phyloP scores from a whole-genome alignment of 257 asterid genomes.

The Petunia axillaris region DNA sequence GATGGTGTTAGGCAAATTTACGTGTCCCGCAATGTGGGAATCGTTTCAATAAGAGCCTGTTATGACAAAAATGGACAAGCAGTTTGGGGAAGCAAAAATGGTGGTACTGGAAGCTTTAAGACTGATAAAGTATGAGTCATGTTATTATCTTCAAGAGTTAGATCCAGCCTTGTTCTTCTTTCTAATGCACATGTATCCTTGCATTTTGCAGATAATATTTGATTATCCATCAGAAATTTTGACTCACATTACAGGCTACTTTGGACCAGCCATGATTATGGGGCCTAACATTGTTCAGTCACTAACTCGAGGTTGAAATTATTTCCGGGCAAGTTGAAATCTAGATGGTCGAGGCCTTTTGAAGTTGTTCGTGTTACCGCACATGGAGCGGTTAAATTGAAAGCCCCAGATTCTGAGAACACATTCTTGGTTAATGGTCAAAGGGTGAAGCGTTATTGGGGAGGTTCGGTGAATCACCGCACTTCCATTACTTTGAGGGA shows the following conservation, averaged over 20 bases:
- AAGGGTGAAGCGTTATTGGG: no score
- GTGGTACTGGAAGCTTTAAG: slow-evolving; percentile 69
- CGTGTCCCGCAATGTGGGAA: slow-evolving; percentile 61
- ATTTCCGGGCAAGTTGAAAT: no score
- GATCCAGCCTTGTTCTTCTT: slow-evolving; percentile 8
- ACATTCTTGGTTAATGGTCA: no score
- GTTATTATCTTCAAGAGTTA: not conserved
- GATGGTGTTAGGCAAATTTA: slow-evolving; percentile 70
- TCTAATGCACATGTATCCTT: not conserved
- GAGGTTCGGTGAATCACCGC: no score
- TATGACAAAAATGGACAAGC: slow-evolving; percentile 60
- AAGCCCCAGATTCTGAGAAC: no score
- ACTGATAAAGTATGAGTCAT: slow-evolving; percentile 52
- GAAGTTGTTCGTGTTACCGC: no score
- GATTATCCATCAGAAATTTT: slow-evolving; percentile 74
- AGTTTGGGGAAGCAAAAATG: slow-evolving; percentile 79
- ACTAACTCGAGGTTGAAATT: no score
- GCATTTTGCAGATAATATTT: slow-evolving; percentile 52
- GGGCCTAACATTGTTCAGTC: slow-evolving; percentile 77
- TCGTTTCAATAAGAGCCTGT: slow-evolving; percentile 61
- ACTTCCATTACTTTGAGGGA: no score
- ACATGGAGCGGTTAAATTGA: no score
- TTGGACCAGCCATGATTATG: slow-evolving; percentile 67
- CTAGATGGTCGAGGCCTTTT: no score
- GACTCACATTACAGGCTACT: slow-evolving; percentile 73